Base-by-base conservation (phyloP, 2,329 filamentous ascomycete species). In the Tolypocladium paradoxum region DNA sequence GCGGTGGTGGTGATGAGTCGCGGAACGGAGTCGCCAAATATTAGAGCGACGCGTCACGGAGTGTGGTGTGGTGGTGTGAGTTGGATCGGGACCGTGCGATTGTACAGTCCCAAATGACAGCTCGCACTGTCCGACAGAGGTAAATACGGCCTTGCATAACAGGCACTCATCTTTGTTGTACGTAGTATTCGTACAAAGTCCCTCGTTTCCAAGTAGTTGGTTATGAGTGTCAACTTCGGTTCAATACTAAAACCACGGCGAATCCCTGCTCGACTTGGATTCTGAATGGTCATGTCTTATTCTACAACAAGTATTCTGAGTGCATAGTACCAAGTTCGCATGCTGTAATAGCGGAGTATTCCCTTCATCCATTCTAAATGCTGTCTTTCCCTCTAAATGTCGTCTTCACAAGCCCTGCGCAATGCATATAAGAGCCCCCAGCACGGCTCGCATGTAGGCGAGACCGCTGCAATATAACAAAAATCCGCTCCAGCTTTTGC, bases 91-190 rank as follows among this genome's bases (percentile, higher is more conserved):
- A 2, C 27, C 16, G 43, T 46, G 43, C 9, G 24, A 9, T 3
- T 6, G 18, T 6, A n/a, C 43, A 31, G 43, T 46, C 3, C 12
- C 1, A 0, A 11, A 2, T 2, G 6, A 3, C 4, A 6, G 1
- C 20, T 46, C 11, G 4, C 9, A 46, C 43, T 46, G 43, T 46
- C n/a, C n/a, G n/a, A n/a, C n/a, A n/a, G n/a, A n/a, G n/a, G n/a
- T n/a, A n/a, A n/a, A n/a, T n/a, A n/a, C n/a, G n/a, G n/a, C n/a
- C n/a, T n/a, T n/a, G n/a, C n/a, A n/a, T n/a, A n/a, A n/a, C n/a
- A n/a, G n/a, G n/a, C n/a, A n/a, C n/a, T n/a, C n/a, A n/a, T n/a
- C n/a, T n/a, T n/a, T n/a, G n/a, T n/a, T n/a, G n/a, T n/a, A n/a
- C n/a, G n/a, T n/a, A n/a, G n/a, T n/a, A n/a, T n/a, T n/a, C n/a